phyloP scores from a whole-genome alignment of 805 yeast genomes.

The Candida khao-thaluensis region DNA sequence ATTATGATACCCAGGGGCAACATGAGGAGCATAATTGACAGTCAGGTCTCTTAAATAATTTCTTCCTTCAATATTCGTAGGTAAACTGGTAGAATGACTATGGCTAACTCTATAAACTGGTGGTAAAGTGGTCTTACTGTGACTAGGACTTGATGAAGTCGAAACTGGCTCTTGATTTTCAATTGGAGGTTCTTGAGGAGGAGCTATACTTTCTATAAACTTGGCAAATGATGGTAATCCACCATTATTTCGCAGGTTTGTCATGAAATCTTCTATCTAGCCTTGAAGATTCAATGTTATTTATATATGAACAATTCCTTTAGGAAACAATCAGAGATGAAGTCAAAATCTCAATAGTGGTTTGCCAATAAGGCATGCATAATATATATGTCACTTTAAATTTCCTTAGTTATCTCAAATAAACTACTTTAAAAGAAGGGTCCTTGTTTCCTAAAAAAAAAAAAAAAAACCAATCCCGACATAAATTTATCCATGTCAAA shows the following conservation, averaged over 20 bases:
- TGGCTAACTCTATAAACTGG: constrained; percentile 3
- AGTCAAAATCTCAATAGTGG: not conserved
- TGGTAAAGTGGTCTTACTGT: not conserved
- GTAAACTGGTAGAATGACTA: constrained; percentile 8
- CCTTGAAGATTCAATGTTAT: not conserved
- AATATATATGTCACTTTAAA: not conserved
- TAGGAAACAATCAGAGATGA: not conserved
- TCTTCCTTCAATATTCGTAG: constrained; percentile 4
- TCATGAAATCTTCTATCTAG: constrained; percentile 2
- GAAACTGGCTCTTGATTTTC: not conserved
- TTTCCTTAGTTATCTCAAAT: constrained; percentile 6
- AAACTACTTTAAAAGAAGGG: not conserved
- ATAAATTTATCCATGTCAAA: not conserved
- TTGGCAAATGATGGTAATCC: constrained; percentile 14
- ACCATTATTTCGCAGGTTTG: constrained; percentile 3
- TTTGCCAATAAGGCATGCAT: constrained; percentile 1
- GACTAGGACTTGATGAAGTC: not conserved
- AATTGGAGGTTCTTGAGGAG: not conserved
- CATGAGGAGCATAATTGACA: not conserved
- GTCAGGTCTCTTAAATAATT: not conserved
- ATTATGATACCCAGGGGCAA: constrained; percentile 1
- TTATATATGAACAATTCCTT: not conserved
- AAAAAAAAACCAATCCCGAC: not conserved
- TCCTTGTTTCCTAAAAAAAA: constrained; percentile 4
- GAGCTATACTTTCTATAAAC: constrained; percentile 8